These are phyloP conservation scores for Colletotrichum melonis DNA, from an alignment of 2,329 filamentous ascomycete genomes.

Conservation along the genomic window DNA sequence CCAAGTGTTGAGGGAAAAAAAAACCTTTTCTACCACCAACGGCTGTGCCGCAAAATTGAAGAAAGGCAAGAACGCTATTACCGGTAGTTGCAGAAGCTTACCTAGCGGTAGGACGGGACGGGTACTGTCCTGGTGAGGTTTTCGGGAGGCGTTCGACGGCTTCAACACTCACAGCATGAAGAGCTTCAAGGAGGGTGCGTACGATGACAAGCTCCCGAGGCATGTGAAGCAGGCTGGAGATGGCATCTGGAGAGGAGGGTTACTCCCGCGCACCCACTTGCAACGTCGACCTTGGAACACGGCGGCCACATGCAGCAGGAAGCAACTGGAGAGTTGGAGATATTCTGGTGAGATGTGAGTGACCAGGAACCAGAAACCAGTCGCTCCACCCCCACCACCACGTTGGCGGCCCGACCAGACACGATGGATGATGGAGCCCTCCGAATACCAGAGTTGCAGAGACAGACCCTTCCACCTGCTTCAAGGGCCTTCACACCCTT, in stretches of 20 bases:
- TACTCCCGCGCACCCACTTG: not conserved
- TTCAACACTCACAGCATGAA: not conserved
- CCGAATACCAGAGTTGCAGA: not conserved
- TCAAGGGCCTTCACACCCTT: slow-evolving; percentile 10
- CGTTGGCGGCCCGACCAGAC: slow-evolving; percentile 23
- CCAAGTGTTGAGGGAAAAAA: slow-evolving; percentile 29
- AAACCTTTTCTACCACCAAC: not conserved
- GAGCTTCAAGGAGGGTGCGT: not conserved
- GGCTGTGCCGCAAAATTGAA: not conserved
- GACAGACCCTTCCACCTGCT: not conserved
- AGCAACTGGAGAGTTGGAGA: not conserved
- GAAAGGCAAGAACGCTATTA: not conserved
- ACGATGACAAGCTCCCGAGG: not conserved
- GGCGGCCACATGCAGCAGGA: slow-evolving; percentile 4
- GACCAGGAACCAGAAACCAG: slow-evolving; percentile 10
- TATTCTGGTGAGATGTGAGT: slow-evolving; percentile 15
- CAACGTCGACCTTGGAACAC: not conserved
- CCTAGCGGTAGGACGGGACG: not conserved
- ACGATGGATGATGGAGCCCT: slow-evolving; percentile 4
- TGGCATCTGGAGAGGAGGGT: slow-evolving; percentile 7
- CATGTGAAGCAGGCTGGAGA: not conserved
- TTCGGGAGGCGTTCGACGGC: not conserved
- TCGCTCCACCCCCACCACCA: slow-evolving; percentile 25
- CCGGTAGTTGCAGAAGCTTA: not conserved
- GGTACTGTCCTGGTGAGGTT: not conserved